A percentile compares a stretch with the other conserved stretches of the same genome.
phyloP scores from a whole-genome alignment of 2,329 filamentous ascomycete species.

The Lasiodiplodia theobromae region DNA sequence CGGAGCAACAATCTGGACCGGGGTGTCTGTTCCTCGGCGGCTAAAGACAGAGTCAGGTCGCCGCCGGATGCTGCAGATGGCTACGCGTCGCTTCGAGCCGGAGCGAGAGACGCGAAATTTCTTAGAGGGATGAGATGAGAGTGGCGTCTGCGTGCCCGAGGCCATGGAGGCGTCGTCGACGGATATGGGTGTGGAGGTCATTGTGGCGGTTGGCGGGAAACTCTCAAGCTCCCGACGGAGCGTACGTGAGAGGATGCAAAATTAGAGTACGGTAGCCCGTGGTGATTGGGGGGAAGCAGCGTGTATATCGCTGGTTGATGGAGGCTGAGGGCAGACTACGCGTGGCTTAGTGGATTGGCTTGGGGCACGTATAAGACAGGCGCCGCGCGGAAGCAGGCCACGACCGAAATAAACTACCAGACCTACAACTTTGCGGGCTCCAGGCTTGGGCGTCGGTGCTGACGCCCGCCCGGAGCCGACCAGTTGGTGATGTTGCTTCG shows the following conservation, averaged over 20 bases:
- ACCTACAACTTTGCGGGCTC: background rate
- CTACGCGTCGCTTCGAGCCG: background rate
- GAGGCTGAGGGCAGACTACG: slow-evolving; percentile 19
- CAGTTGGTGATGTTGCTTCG: slow-evolving; percentile 21
- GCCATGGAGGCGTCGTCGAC: background rate
- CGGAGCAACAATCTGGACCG: slow-evolving; percentile 26
- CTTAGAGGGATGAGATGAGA: slow-evolving; percentile 7
- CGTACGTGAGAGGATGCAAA: slow-evolving; percentile 9
- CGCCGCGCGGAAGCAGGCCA: background rate
- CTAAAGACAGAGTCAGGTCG: slow-evolving; percentile 44
- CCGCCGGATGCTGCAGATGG: slow-evolving; percentile 12
- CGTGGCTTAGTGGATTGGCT: slow-evolving; percentile 4
- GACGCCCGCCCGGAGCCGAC: slow-evolving; percentile 12
- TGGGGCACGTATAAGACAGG: slow-evolving; percentile 13
- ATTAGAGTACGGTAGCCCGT: background rate
- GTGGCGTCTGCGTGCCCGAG: background rate
- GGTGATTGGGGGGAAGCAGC: background rate
- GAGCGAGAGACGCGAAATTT: slow-evolving; percentile 5
- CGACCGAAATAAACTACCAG: slow-evolving; percentile 16
- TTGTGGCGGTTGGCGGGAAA: background rate
- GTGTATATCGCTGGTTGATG: slow-evolving; percentile 1
- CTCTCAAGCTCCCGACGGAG: background rate
- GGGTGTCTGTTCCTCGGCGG: slow-evolving; percentile 40
- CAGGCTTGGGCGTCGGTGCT: background rate
- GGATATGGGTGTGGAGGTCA: background rate